Percentiles rank a stretch among this genome's conserved stretches.
These are phyloP conservation scores for apple (Malus domestica) DNA, from an alignment of 306 rosid species.

Conservation along the genomic window ASM211411v1 NC_041790.1:14498001-14498500, in stretches of 20 bases:
- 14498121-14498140: slow-evolving; percentile 77
- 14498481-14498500: slow-evolving; percentile 81
- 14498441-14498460: slow-evolving; percentile 64
- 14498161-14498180: not conserved
- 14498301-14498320: slow-evolving; percentile 96
- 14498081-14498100: slow-evolving; percentile 68
- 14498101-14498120: slow-evolving; percentile 89
- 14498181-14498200: slow-evolving; percentile 1
- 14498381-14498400: slow-evolving; percentile 16
- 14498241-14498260: slow-evolving; percentile 88
- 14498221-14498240: slow-evolving; percentile 52
- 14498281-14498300: slow-evolving; percentile 88
- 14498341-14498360: slow-evolving; percentile 74
- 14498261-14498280: slow-evolving; percentile 98
- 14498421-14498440: slow-evolving; percentile 23
- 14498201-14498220: slow-evolving; percentile 10
- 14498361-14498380: slow-evolving; percentile 40
- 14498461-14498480: slow-evolving; percentile 88
- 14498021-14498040: slow-evolving; percentile 91
- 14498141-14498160: not conserved
- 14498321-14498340: slow-evolving; percentile 86
- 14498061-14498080: slow-evolving; percentile 81
- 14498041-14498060: slow-evolving; percentile 82
- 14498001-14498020: slow-evolving; percentile 97
- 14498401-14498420: not conserved